phyloP scores from a whole-genome alignment of 352 stramenopile genomes.

The Phytophthora constricta region DNA sequence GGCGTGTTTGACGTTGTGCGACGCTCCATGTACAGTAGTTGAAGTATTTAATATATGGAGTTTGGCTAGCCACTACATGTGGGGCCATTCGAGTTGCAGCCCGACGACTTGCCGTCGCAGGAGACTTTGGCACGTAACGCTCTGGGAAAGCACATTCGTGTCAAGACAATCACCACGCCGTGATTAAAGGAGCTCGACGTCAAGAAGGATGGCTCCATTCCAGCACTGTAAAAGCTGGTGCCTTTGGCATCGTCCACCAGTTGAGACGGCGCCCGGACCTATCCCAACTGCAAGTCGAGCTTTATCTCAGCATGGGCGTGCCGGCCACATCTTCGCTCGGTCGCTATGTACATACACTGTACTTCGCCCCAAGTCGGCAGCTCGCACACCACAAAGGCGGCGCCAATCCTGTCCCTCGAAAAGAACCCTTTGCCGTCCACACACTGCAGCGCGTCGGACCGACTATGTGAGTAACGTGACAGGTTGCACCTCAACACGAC shows the following conservation, averaged over 20 bases:
- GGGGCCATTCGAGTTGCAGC: no score
- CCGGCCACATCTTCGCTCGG: background rate
- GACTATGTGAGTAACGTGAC: background rate
- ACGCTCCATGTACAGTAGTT: no score
- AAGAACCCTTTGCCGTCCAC: background rate
- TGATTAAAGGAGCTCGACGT: no score
- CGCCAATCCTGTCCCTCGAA: background rate
- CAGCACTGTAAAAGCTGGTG: no score
- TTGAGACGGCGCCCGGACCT: no score
- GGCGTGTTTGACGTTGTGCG: no score
- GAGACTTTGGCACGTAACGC: background rate
- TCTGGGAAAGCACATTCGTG: background rate
- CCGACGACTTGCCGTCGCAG: background rate
- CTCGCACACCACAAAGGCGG: background rate
- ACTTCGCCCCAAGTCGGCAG: background rate
- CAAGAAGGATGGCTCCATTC: no score
- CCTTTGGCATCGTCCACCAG: no score
- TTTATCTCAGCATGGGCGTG: background rate
- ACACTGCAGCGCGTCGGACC: no score
- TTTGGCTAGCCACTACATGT: no score
- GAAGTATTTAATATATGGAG: no score
- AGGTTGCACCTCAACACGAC: conserved; percentile 13
- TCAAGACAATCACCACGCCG: conserved; percentile 1
- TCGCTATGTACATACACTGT: background rate
- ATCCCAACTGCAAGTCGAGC: background rate